Evolutionary conservation across 495 filamentous ascomycete genomes (phyloP), one percentile per base, ranked within the genome.

Genomic region (Neurospora cerealis): DNA sequence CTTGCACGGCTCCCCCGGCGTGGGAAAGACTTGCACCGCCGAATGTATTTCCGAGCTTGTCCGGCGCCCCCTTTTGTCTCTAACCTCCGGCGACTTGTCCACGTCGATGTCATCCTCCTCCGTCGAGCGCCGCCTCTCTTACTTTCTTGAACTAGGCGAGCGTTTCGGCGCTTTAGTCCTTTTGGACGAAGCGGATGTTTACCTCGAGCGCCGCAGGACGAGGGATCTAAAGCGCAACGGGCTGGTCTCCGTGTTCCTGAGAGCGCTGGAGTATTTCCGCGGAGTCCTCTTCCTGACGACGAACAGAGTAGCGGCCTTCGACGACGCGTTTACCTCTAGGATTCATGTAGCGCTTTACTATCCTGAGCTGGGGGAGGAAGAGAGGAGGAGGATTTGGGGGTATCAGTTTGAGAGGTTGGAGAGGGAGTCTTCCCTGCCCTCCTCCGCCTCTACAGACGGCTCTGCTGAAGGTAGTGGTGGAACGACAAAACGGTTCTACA

Each of bases 151-250:
- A 11, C 79, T 85, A 3, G 82, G 81, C 69, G 80, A 84, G 75
- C 81, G 83, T 9, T 85, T 81, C 78, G 83, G 83, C 11, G 82
- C 81, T 19, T 78, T 85, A 19, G 79, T 85, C 19, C 77, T 85
- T 1, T 76, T 85, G 11, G 82, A 85, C 77, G 83, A 85, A 70
- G 83, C 83, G 5, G 83, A 85, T 72, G 83, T 85, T 34, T 85
- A 82, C 77, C 81, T 85, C 5, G 92, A 94, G 82, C 87, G 90
- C 71, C 89, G 92, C 21, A 89, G 87, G 1, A 86, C 91, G 44
- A 86, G 89, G 74, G 91, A 95, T 75, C 88, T 95, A 74, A 87
- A 88, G 76, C 88, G 93, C 71, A 95, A 95, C 77, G 91, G 91
- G 1, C 85, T 95, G 0, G 93, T 95, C 24, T 91, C 89, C 72